Evolutionary conservation across 345 rosid genomes (phyloP).

Genomic region (Iberis pinnata): DNA sequence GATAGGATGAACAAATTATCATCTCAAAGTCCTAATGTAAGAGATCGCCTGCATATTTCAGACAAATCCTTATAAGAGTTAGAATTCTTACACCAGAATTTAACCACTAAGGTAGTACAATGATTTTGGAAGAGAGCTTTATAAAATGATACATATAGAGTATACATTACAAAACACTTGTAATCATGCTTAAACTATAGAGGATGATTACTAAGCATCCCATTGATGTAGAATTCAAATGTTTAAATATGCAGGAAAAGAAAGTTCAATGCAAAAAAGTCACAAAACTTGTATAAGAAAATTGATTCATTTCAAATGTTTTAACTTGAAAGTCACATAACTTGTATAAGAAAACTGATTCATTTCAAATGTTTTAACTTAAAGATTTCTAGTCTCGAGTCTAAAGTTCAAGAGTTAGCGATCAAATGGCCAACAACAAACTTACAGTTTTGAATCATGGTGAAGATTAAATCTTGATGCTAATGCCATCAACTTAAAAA

Average conservation of each 20-base stretch:
- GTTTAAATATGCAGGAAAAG: background rate
- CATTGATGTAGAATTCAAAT: background rate
- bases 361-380: too few species aligned
- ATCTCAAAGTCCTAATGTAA: too few species aligned
- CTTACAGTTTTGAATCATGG: too few species aligned
- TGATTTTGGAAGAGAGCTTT: slow-evolving; percentile 1
- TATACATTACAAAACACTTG: slow-evolving; percentile 11
- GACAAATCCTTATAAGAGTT: too few species aligned
- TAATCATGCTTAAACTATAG: slow-evolving; percentile 12
- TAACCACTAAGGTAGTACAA: slow-evolving; percentile 6
- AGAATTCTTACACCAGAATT: slow-evolving; percentile 1
- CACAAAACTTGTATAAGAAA: background rate
- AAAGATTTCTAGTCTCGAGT: too few species aligned
- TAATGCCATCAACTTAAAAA: slow-evolving; percentile 6
- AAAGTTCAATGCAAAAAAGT: background rate
- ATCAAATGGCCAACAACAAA: background rate
- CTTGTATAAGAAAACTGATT: too few species aligned
- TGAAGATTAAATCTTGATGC: background rate
- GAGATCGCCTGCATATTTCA: too few species aligned
- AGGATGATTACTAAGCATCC: slow-evolving; percentile 4
- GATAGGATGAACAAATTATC: too few species aligned
- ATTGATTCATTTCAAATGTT: too few species aligned
- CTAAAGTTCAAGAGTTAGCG: background rate
- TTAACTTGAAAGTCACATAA: too few species aligned
- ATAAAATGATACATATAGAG: slow-evolving; percentile 1